Evolutionary conservation across 306 rosid species (phyloP).

Genomic region (Pyrus betulifolia): DNA sequence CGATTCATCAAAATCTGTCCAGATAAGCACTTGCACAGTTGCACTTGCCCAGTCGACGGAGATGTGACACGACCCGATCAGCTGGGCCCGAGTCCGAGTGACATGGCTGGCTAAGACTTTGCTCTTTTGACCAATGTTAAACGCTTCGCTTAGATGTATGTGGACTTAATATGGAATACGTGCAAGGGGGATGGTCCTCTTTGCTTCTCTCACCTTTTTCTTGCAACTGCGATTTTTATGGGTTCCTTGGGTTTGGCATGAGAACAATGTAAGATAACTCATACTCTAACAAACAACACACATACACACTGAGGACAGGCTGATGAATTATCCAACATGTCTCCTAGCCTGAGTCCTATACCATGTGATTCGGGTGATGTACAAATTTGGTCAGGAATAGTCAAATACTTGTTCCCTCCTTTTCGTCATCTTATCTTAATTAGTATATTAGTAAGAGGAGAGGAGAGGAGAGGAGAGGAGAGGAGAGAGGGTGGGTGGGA

Average conservation of each 20-base stretch:
- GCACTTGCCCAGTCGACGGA: background rate
- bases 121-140: background rate
- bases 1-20: background rate
- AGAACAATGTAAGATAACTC: too few relatives aligned
- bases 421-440: constrained; percentile 1
- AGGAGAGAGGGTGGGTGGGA: constrained; percentile 1
- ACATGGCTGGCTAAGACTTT: background rate
- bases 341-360: background rate
- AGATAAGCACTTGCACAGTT: background rate
- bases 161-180: background rate
- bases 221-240: background rate
- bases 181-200: background rate
- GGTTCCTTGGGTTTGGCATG: background rate
- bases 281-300: too few relatives aligned
- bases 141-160: background rate
- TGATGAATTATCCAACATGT: background rate
- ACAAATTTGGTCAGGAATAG: background rate
- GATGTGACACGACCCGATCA: background rate
- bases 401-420: background rate
- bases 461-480: background rate
- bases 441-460: background rate
- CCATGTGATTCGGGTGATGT: background rate
- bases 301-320: background rate
- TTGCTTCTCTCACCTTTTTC: background rate
- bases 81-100: background rate